Evolutionary conservation across 495 filamentous ascomycete species (phyloP), one percentile per base, ranked within the genome.

Genomic region (Stereocaulon alpinum): DNA sequence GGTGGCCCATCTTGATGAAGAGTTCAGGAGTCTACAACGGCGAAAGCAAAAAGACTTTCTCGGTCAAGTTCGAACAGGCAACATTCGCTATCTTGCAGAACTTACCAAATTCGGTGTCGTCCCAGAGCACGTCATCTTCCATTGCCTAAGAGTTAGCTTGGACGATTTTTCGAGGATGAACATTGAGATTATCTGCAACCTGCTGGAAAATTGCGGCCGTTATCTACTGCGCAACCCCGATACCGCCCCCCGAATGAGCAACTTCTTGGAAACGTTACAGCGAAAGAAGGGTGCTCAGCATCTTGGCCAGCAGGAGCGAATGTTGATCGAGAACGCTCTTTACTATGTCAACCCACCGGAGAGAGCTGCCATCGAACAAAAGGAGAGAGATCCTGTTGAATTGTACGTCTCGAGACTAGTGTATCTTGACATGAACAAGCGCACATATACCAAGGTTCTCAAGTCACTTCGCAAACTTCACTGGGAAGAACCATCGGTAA

Each of bases 101-200:
- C 73, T 99, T 68, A 96, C 93, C 52, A 99, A 99, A 66, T 99
- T 97, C 68, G 92, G 93, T 43, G 89, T 97, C 30, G 91, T 99
- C 22, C 94, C 93, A 10, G 92, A 99, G 71, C 93, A 99, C 69
- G 91, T 97, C 63, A 93, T 97, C 59, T 99, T 99, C 72, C 94
- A 99, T 65, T 97, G 92, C 71, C 80, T 99, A 61, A 97, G 95
- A 70, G 91, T 99, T 65, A 93, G 93, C 60, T 75, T 97, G 6
- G 94, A 99, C 65, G 93, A 99, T 61, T 97, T 99, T 64, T 96
- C 95, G 10, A 82, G 91, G 63, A 94, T 95, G 83, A 97, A 97
- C 66, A 94, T 99, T 60, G 94, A 99, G 70, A 96, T 99, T 64
- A 95, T 97, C 63, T 92, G 91, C 64, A 91, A 94, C 64, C 76